A percentile compares a stretch with the other conserved stretches of the same genome.
phyloP scores from a whole-genome alignment of 345 rosid species.

The Trapa bicornis region DNA sequence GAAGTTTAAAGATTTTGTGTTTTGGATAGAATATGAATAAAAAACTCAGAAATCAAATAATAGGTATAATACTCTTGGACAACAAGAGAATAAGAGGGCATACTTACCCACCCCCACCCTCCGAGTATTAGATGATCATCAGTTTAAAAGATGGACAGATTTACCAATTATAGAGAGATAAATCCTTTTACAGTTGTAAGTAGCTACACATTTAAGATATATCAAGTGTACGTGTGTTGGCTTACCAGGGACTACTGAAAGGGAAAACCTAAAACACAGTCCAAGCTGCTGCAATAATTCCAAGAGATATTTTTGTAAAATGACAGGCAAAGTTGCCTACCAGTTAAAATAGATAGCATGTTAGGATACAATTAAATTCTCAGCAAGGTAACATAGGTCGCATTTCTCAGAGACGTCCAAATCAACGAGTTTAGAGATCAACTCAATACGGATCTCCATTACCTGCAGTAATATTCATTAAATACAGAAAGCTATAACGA shows the following conservation, averaged over 20 bases:
- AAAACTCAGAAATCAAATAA: background rate
- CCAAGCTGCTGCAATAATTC: background rate
- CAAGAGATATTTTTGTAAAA: background rate
- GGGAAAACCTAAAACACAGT: background rate
- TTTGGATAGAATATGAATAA: background rate
- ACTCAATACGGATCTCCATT: constrained; percentile 48
- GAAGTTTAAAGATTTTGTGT: background rate
- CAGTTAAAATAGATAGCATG: background rate
- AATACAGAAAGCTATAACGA: too few relatives aligned
- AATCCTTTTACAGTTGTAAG: background rate
- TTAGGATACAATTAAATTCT: constrained; percentile 61
- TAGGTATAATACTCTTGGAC: background rate
- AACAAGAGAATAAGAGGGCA: background rate
- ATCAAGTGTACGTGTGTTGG: background rate
- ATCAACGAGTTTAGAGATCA: constrained; percentile 37
- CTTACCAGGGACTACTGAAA: background rate
- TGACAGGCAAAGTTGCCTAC: background rate
- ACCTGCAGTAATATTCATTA: constrained; percentile 33
- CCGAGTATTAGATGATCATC: background rate
- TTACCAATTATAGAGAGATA: background rate
- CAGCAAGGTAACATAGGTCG: constrained; percentile 32
- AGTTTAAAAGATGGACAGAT: background rate
- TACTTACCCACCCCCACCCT: background rate
- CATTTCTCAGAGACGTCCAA: constrained; percentile 32
- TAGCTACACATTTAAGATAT: background rate